Conservation (phyloP, 306 rosid genomes). For the Fagus sylvatica region DNA sequence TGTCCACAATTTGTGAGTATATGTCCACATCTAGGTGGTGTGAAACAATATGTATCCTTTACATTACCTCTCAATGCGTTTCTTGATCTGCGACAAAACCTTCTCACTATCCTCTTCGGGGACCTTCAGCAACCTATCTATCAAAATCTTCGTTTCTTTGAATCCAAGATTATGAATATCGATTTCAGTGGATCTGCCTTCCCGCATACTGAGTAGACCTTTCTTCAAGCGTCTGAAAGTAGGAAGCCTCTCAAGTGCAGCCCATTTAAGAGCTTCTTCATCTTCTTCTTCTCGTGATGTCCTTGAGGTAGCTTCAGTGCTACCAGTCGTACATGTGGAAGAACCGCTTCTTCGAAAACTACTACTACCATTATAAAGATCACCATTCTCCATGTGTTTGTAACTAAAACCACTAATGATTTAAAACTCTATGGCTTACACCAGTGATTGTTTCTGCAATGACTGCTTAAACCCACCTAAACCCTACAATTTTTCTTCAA, state of each 20-base stretch:
- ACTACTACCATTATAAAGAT: background rate
- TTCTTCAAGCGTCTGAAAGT: slow-evolving; percentile 32
- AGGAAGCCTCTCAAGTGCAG: slow-evolving; percentile 41
- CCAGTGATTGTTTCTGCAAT: background rate
- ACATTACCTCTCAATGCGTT: slow-evolving; percentile 30
- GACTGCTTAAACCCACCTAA: background rate
- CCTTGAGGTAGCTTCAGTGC: slow-evolving; percentile 13
- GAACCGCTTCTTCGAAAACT: slow-evolving; percentile 19
- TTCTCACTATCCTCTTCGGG: slow-evolving; percentile 40
- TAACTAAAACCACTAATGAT: slow-evolving; percentile 6
- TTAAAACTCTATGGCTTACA: background rate
- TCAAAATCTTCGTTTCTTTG: slow-evolving; percentile 32
- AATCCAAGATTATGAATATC: slow-evolving; percentile 7
- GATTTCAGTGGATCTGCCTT: slow-evolving; percentile 28
- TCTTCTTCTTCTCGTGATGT: slow-evolving; percentile 30
- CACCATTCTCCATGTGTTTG: background rate
- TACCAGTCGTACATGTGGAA: slow-evolving; percentile 15
- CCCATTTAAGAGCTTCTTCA: slow-evolving; percentile 43
- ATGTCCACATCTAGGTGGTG: too few relatives aligned
- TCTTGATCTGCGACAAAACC: slow-evolving; percentile 27
- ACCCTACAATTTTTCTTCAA: background rate
- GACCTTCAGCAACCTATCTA: slow-evolving; percentile 32
- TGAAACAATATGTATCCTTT: too few relatives aligned
- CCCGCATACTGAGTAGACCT: slow-evolving; percentile 22
- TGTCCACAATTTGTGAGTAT: too few relatives aligned